Conservation (phyloP, 2,329 filamentous ascomycete species). For the Aureobasidium uvarum region DNA sequence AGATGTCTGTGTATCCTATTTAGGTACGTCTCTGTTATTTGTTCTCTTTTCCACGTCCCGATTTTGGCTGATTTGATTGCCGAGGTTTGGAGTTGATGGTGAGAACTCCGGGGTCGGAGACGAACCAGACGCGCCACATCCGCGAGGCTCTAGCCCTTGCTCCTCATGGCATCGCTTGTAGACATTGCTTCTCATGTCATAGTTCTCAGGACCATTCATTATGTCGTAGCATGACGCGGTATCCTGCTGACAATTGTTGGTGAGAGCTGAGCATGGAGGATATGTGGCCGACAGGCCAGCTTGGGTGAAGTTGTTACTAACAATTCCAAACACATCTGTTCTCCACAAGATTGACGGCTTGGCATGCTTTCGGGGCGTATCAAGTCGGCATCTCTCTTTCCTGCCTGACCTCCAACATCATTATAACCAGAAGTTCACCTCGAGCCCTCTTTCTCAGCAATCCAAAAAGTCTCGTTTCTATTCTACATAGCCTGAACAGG, state of each 20-base stretch:
- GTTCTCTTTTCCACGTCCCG: conserved; percentile 7
- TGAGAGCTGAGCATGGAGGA: neutral
- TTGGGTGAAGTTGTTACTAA: neutral
- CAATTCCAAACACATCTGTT: neutral
- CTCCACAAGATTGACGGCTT: neutral
- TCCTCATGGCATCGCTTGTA: too few species aligned
- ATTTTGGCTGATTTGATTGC: conserved; percentile 17
- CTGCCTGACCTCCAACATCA: neutral
- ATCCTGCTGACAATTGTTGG: neutral
- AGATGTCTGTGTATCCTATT: neutral
- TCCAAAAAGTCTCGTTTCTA: too few species aligned
- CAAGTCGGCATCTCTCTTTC: neutral
- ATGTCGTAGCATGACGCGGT: neutral
- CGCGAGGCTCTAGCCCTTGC: neutral
- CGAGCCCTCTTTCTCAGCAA: too few species aligned
- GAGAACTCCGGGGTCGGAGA: conserved; percentile 20
- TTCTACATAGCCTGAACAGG: too few species aligned
- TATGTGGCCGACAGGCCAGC: neutral
- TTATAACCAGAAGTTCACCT: too few species aligned
- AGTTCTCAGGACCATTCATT: neutral
- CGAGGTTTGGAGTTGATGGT: conserved; percentile 11
- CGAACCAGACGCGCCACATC: neutral
- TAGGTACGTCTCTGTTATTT: neutral
- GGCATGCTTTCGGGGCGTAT: neutral
- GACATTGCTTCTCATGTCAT: neutral